These are phyloP conservation scores for Phyllosticta paracitricarpa DNA, from an alignment of 2,329 filamentous ascomycete species.

Conservation along the genomic window DNA sequence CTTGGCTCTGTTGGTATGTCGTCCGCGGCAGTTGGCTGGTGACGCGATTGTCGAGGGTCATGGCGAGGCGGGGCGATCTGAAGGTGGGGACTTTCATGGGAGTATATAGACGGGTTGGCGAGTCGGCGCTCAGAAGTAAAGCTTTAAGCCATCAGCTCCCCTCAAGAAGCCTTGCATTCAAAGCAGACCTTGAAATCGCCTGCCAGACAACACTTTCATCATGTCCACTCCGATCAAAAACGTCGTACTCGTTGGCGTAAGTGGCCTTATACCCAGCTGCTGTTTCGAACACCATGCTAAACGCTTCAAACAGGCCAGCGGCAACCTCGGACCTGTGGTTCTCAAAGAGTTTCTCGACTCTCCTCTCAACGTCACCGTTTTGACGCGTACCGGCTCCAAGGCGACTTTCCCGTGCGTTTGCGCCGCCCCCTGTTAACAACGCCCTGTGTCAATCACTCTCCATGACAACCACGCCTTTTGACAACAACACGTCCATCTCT, in stretches of 20 bases:
- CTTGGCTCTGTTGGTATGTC: neutral
- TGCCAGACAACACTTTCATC: neutral
- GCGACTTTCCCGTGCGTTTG: constrained; percentile 13
- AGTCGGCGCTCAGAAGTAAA: neutral
- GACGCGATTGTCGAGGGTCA: neutral
- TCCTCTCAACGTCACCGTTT: constrained; percentile 19
- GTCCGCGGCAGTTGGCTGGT: neutral
- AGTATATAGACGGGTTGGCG: neutral
- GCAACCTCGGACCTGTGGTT: constrained; percentile 20
- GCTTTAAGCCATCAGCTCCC: neutral
- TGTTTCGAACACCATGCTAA: neutral
- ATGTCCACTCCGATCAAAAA: constrained; percentile 8
- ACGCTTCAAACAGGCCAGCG: constrained; percentile 14
- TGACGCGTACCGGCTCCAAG: constrained; percentile 20
- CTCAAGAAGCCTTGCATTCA: neutral
- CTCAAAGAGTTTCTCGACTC: constrained; percentile 19
- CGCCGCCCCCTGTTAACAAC: neutral
- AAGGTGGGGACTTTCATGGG: neutral
- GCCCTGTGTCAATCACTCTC: neutral
- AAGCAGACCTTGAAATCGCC: neutral
- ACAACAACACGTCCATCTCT: neutral
- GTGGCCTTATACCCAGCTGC: neutral
- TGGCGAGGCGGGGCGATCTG: neutral
- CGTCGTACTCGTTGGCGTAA: constrained; percentile 6
- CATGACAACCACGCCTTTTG: neutral